phyloP scores from a whole-genome alignment of 2,329 filamentous ascomycete genomes.

The Cyphellophora europaea region DNA sequence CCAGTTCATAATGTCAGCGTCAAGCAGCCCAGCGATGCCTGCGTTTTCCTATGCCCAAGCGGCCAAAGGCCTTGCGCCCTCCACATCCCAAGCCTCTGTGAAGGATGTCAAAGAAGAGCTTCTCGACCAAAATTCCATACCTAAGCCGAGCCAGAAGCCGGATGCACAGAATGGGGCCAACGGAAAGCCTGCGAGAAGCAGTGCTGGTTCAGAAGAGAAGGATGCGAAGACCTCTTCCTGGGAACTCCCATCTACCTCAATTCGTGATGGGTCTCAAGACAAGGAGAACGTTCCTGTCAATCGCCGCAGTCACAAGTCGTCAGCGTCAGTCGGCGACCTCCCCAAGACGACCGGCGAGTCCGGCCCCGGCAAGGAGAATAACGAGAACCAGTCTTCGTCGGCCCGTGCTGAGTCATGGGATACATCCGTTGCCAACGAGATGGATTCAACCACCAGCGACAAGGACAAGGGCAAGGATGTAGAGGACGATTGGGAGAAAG shows the following conservation, averaged over 20 bases:
- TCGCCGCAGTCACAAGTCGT: neutral
- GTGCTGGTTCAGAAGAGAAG: neutral
- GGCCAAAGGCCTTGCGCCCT: constrained; percentile 64
- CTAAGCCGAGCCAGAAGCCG: neutral
- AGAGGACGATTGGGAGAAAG: constrained; percentile 50
- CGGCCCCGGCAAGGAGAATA: neutral
- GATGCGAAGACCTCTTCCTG: neutral
- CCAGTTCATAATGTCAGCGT: constrained; percentile 30
- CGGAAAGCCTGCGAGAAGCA: neutral
- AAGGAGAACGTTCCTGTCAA: neutral
- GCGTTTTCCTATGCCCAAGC: constrained; percentile 93
- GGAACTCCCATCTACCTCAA: neutral
- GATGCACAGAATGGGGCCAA: neutral
- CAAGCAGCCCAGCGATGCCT: constrained; percentile 33
- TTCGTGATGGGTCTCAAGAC: neutral
- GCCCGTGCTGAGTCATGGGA: constrained; percentile 21
- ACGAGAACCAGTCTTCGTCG: neutral
- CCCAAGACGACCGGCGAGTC: neutral
- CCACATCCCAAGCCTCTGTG: constrained; percentile 23
- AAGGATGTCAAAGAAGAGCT: neutral
- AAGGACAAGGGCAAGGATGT: constrained; percentile 39
- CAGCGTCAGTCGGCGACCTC: neutral
- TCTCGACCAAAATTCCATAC: neutral
- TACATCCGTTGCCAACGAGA: neutral
- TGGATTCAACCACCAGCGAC: neutral